Evolutionary conservation across 495 filamentous ascomycete genomes (phyloP), one percentile per base, ranked within the genome.

Genomic region (Ramalina intermedia): DNA sequence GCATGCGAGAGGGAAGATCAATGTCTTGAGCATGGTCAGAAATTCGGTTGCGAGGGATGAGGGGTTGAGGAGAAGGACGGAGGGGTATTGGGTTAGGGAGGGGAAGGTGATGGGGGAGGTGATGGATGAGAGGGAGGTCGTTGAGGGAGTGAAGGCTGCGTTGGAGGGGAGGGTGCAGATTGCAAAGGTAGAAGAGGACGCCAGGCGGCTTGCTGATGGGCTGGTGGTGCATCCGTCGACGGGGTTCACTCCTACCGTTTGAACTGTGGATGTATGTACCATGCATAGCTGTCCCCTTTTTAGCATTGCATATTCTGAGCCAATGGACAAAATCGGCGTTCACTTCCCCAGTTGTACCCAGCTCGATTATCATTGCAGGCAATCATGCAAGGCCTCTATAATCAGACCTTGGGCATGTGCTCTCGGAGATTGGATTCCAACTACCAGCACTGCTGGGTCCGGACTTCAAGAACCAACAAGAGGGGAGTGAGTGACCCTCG

Each of bases 31-130:
- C 21, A 67, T 76, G 39, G 58, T 79, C 11, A 62, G 74, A 38
- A 81, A 79, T 61, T 73, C 73, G 18, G 70, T 79, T 14, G 68
- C 75, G n/a, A 57, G 79, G 48, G 75, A 83, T 56, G 56, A 57
- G 27, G 62, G 60, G 48, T 62, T 82, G 53, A 71, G 78, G 59
- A 63, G 62, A 44, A 67, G 67, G 43, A 65, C 70, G 47, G 76
- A 79, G 59, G 60, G 54, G 39, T 82, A 82, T 58, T 82, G 79
- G 79, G 63, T 63, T 41, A 67, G 68, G 21, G 75, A 60, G 41
- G 50, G 55, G 21, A 23, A 46, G 35, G 40, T 60, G 18, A 60
- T 55, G 57, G 52, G 55, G 8, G 55, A 60, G 46, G 52, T 57
- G 11, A 57, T 60, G 57, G 55, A 53, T 35, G 57, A 60, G 50